Conservation (phyloP, 139 green algal genomes). For the Chlorella ohadii region DNA sequence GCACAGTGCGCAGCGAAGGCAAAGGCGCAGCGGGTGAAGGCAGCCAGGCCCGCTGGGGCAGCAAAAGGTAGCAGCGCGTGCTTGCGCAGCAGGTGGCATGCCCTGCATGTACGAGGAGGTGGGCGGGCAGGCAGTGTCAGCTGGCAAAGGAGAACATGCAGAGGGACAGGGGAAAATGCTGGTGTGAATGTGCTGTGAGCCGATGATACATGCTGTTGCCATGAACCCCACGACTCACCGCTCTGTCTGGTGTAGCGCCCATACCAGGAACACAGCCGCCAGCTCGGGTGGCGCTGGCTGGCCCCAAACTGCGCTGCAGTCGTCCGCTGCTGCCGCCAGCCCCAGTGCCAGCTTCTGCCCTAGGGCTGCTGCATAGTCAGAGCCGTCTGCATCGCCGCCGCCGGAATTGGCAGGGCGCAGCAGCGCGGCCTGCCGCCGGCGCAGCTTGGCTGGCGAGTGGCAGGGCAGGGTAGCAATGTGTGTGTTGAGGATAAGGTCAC, state of each 20-base stretch:
- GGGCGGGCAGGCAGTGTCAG: too few species aligned
- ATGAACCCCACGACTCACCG: too few species aligned
- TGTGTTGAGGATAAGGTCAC: too few species aligned
- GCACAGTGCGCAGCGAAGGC: conserved; percentile 16
- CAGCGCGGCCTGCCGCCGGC: conserved; percentile 17
- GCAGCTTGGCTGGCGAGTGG: conserved; percentile 23
- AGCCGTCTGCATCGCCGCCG: conserved; percentile 48
- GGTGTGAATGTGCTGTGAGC: too few species aligned
- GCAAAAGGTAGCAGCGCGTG: conserved; percentile 53
- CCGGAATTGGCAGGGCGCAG: conserved; percentile 24
- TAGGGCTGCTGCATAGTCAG: conserved; percentile 45
- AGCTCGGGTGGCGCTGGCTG: conserved; percentile 23
- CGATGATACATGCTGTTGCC: too few species aligned
- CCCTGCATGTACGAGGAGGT: background rate
- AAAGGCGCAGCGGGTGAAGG: conserved; percentile 10
- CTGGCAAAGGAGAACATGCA: too few species aligned
- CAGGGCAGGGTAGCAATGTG: background rate
- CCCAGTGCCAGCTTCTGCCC: conserved; percentile 43
- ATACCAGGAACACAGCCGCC: conserved; percentile 46
- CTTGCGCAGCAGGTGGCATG: conserved; percentile 41
- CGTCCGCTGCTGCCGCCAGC: conserved; percentile 42
- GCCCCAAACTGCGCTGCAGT: conserved; percentile 42
- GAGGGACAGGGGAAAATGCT: too few species aligned
- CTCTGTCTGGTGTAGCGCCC: conserved; percentile 47
- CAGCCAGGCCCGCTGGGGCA: conserved; percentile 42